phyloP scores from a whole-genome alignment of 805 yeast species.

The Brettanomyces anomalus region DNA sequence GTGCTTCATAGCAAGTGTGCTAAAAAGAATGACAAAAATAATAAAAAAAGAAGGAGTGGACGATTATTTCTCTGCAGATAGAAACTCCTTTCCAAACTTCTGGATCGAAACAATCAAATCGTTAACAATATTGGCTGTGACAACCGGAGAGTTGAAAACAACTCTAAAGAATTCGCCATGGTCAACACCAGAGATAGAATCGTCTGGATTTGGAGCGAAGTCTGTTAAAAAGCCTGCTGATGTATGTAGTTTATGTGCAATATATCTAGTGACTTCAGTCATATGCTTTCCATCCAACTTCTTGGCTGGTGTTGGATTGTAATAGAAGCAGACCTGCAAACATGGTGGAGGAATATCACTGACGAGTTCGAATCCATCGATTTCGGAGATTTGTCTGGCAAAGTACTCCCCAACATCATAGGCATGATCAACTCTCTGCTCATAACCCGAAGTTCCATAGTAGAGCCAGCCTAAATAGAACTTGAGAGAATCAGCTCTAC shows the following conservation, averaged over 20 bases:
- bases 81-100: slow-evolving; percentile 22
- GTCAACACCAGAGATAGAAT: slow-evolving; percentile 27
- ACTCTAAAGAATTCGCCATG: slow-evolving; percentile 79
- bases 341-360: slow-evolving; percentile 60
- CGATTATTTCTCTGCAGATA: not conserved
- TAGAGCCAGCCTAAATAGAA: slow-evolving; percentile 75
- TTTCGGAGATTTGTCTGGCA: slow-evolving; percentile 30
- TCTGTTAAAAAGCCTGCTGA: slow-evolving; percentile 67
- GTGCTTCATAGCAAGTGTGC: too few relatives aligned
- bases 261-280: slow-evolving; percentile 50
- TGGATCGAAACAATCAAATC: slow-evolving; percentile 32
- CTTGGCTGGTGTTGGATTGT: slow-evolving; percentile 31
- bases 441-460: slow-evolving; percentile 64
- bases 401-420: slow-evolving; percentile 56
- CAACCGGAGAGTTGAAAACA: slow-evolving; percentile 67
- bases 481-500: slow-evolving; percentile 75
- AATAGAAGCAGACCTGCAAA: slow-evolving; percentile 77
- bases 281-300: slow-evolving; percentile 28
- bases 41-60: too few relatives aligned
- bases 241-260: slow-evolving; percentile 51
- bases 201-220: slow-evolving; percentile 61
- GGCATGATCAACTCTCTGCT: slow-evolving; percentile 63
- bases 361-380: slow-evolving; percentile 45
- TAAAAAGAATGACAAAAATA: too few relatives aligned
- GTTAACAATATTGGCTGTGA: slow-evolving; percentile 36